Conservation (phyloP, 129 eudicot genomes). For the Artemisia argyi region DNA sequence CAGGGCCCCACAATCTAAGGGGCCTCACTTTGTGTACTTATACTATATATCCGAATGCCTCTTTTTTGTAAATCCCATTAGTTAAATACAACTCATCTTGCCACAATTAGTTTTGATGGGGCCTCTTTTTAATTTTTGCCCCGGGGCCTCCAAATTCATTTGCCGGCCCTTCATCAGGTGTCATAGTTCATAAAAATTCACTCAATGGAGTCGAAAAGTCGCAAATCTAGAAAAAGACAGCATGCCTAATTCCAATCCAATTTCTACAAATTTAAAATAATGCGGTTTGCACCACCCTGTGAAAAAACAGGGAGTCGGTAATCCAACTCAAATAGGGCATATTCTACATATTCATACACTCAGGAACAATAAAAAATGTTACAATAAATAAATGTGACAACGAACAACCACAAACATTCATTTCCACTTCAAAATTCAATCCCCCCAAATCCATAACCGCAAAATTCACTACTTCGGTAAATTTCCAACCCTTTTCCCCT, state of each 20-base stretch:
- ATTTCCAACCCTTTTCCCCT: background rate
- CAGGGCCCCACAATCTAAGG: too few species aligned
- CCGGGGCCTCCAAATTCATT: too few species aligned
- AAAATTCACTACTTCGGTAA: background rate
- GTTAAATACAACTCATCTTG: too few species aligned
- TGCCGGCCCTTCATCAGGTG: too few species aligned
- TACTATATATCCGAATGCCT: too few species aligned
- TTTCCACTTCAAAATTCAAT: background rate
- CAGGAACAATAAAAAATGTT: too few species aligned
- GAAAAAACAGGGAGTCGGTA: background rate
- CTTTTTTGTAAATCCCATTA: too few species aligned
- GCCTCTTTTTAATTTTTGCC: too few species aligned
- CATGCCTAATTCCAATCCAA: background rate
- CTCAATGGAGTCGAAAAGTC: conserved; percentile 6
- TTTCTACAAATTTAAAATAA: background rate
- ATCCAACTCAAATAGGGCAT: background rate
- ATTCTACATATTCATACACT: background rate
- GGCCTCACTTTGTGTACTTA: too few species aligned
- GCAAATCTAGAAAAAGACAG: conserved; percentile 20
- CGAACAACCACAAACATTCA: background rate
- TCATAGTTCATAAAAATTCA: conserved; percentile 7
- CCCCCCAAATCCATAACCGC: background rate
- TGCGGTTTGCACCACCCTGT: conserved; percentile 1
- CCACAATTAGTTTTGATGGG: too few species aligned
- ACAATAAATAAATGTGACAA: too few species aligned